Conservation (phyloP, 2,329 filamentous ascomycete genomes). For the Fusarium sp. region DNA sequence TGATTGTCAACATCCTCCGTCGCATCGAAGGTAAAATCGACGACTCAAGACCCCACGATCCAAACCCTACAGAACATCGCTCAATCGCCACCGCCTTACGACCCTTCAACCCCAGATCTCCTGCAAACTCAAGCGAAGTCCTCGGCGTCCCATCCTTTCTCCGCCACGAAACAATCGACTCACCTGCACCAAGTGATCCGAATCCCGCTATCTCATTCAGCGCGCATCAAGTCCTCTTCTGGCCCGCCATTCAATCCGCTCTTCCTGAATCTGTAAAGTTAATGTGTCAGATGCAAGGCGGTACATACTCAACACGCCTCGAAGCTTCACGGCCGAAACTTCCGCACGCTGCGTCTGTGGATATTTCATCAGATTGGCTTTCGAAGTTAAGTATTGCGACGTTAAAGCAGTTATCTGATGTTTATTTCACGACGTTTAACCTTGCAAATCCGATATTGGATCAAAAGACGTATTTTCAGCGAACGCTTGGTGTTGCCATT, state of each 20-base stretch:
- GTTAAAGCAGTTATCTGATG: slow-evolving; percentile 28
- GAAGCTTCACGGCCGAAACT: slow-evolving; percentile 21
- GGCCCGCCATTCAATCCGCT: slow-evolving; percentile 16
- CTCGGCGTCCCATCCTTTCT: slow-evolving; percentile 23
- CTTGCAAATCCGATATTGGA: slow-evolving; percentile 25
- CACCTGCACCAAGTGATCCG: not conserved
- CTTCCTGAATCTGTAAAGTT: slow-evolving; percentile 24
- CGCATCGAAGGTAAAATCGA: slow-evolving; percentile 38
- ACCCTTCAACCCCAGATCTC: slow-evolving; percentile 16
- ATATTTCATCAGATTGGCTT: slow-evolving; percentile 9
- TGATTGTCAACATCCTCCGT: slow-evolving; percentile 39
- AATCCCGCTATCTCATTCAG: slow-evolving; percentile 30
- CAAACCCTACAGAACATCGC: not conserved
- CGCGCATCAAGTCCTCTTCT: slow-evolving; percentile 21
- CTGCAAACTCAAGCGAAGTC: slow-evolving; percentile 33
- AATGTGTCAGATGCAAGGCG: slow-evolving; percentile 28
- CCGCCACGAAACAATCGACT: slow-evolving; percentile 7
- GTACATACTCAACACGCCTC: slow-evolving; percentile 5
- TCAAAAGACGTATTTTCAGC: slow-evolving; percentile 36
- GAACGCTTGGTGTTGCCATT: slow-evolving; percentile 23
- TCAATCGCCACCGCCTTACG: not conserved
- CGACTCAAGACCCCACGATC: not conserved
- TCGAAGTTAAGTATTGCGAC: slow-evolving; percentile 7
- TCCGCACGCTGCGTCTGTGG: slow-evolving; percentile 2
- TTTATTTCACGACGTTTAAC: slow-evolving; percentile 31